Evolutionary conservation across 352 stramenopile species (phyloP), one percentile per base, ranked within the genome.

Genomic region (Saprolegnia diclina): DNA sequence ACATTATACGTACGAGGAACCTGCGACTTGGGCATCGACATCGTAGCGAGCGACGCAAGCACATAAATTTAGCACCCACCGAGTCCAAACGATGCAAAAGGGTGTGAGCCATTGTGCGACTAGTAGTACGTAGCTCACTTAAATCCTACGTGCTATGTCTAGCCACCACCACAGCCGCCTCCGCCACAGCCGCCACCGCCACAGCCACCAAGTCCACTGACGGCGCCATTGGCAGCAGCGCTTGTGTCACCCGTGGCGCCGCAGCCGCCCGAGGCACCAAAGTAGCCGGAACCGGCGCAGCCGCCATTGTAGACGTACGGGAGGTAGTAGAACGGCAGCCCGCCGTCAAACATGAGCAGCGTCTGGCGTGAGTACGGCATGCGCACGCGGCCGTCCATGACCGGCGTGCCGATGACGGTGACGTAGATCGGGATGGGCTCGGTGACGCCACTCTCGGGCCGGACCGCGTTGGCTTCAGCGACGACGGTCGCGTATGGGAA

Each of bases 371-470:
- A 69, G 26, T 69, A 69, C 22, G 53, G 63, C 63, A 62, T 16
- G 11, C 63, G 63, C 16, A 69, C 63, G 38, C 63, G 48, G 21
- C 63, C 63, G 32, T 69, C 63, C 63, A 69, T 69, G 48, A 69
- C 63, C 3, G 63, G 63, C 16, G 63, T 69, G 14, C 63, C 63
- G n/a, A 69, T 69, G n/a, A 69, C 63, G 4, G 63, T 52, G 44
- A 69, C 21, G 42, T 69, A 69, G 35, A 69, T 45, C 6, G 45
- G 57, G 11, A 45, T 7, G 7, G 21, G 5, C 4, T 35, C 29
- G 2, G 29, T 35, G 29, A n/a, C 57, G 21, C 7, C 45, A 59
- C 19, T 40, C 24, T 59, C 35, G 52, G 52, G 52, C 35, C 19
- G 11, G 5, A 38, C 19, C 9, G 57, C 57, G 14, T 65, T 65